Base-by-base conservation (phyloP, 257 asterid genomes). In the Sherardia arvensis region DNA sequence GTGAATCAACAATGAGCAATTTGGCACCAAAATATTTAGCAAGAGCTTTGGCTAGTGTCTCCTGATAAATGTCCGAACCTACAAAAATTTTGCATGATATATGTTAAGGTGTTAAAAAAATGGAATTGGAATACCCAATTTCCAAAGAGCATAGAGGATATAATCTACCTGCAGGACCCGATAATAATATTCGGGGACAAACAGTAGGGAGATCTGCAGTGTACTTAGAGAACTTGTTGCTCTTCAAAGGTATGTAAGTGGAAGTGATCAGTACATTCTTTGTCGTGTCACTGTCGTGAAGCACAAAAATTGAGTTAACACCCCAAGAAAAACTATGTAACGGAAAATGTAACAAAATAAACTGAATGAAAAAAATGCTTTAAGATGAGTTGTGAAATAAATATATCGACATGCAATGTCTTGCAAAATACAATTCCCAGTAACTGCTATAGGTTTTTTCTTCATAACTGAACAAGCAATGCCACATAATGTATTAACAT, bases 51-150 rank as follows among this genome's bases (percentile, higher is more conserved):
- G 83, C 58, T 71, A 90, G 74, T 49, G 79, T 83, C 76, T 87
- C 95, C 80, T 87, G 95, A 66, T 88, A 91, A 72, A 91, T 91
- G 70, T 91, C 98, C 2, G 98, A 91, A 56, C 98, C 98, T 88
- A 60, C 47, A 66, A 69, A 58, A 32, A 54, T 60, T 49, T 25
- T 9, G 36, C 40, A n/a, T 25, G n/a, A 33, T 27, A 36, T 47
- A 59, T 34, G 14, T 69, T 49, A 25, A 66, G n/a, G 26, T 30
- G 36, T 11, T 10, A 20, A 53, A 57, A 71, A 65, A 61, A 64
- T 15, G 65, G 14, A 43, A 18, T 29, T 18, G 11, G 36, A 53
- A 34, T 26, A n/a, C 4, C 22, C 48, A 36, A 58, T 14, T 58
- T 47, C 43, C 51, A 61, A 27, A 57, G 36, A 59, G 17, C 56